phyloP scores from a whole-genome alignment of 805 yeast genomes.

The Pichia nanzhaoensis region DNA sequence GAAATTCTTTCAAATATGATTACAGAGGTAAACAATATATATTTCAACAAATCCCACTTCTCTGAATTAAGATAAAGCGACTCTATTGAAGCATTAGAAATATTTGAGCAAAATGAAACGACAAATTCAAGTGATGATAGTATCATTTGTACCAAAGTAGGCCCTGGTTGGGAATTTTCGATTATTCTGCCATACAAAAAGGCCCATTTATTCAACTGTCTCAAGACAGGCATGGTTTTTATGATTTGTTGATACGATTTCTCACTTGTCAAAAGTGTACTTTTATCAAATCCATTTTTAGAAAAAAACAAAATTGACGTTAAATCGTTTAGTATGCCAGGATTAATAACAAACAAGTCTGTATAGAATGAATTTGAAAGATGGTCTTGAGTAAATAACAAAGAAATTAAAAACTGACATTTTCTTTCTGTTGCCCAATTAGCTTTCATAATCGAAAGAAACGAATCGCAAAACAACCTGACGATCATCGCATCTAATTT shows the following conservation, averaged over 20 bases:
- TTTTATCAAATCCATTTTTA: constrained; percentile 21
- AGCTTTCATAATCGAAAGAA: background rate
- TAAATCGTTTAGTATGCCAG: constrained; percentile 16
- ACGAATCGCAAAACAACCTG: background rate
- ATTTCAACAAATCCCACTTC: constrained; percentile 24
- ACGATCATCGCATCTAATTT: constrained; percentile 5
- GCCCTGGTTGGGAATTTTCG: constrained; percentile 13
- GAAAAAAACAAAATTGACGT: constrained; percentile 12
- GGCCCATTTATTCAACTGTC: constrained; percentile 44
- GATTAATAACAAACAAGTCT: background rate
- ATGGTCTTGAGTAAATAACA: constrained; percentile 2
- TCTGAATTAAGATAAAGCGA: constrained; percentile 4
- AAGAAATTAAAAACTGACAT: background rate
- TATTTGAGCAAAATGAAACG: constrained; percentile 1
- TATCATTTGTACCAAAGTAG: constrained; percentile 29
- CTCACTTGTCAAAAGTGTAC: constrained; percentile 3
- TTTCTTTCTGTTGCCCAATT: background rate
- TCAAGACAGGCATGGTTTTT: constrained; percentile 34
- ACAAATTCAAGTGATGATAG: constrained; percentile 1
- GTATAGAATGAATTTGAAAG: background rate
- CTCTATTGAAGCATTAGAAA: background rate
- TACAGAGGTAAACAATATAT: constrained; percentile 40
- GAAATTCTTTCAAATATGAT: constrained; percentile 45
- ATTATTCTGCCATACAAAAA: constrained; percentile 27
- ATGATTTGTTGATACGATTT: constrained; percentile 1